phyloP scores from a whole-genome alignment of 257 asterid genomes.

The Nyctanthes arbortristis region DNA sequence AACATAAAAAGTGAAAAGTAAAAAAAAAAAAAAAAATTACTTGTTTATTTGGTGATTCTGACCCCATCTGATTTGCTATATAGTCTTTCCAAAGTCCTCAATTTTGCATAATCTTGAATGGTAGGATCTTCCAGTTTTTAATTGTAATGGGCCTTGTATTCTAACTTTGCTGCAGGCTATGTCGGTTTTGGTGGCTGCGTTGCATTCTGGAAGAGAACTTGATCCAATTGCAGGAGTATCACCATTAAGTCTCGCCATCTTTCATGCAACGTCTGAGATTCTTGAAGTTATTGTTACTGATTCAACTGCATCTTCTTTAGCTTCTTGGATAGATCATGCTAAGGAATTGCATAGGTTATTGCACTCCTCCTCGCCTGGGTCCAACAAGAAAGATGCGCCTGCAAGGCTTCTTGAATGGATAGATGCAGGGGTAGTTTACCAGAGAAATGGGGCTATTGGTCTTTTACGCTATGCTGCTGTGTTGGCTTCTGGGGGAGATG shows the following conservation, averaged over 20 bases:
- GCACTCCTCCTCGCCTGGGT: slow-evolving; percentile 70
- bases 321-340: slow-evolving; percentile 77
- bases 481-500: slow-evolving; percentile 94
- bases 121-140: slow-evolving; percentile 1
- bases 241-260: slow-evolving; percentile 76
- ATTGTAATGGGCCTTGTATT: slow-evolving; percentile 13
- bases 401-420: slow-evolving; percentile 96
- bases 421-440: slow-evolving; percentile 96
- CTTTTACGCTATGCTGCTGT: slow-evolving; percentile 73
- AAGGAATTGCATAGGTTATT: slow-evolving; percentile 64
- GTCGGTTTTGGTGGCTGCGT: slow-evolving; percentile 66
- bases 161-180: slow-evolving; percentile 62
- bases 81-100: too few relatives aligned
- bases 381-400: slow-evolving; percentile 92
- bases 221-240: slow-evolving; percentile 83
- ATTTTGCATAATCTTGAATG: background rate
- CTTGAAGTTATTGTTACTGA: slow-evolving; percentile 86
- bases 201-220: slow-evolving; percentile 72
- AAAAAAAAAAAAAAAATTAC: too few relatives aligned
- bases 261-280: slow-evolving; percentile 88
- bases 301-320: slow-evolving; percentile 81
- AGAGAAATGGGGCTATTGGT: slow-evolving; percentile 79
- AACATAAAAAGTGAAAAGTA: too few relatives aligned
- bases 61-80: slow-evolving; percentile 22
- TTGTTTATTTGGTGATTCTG: slow-evolving; percentile 14